A percentile compares a stretch with the other conserved stretches of the same genome.
Evolutionary conservation across 2,329 filamentous ascomycete genomes (phyloP).

Genomic region (Claviceps maximensis): DNA sequence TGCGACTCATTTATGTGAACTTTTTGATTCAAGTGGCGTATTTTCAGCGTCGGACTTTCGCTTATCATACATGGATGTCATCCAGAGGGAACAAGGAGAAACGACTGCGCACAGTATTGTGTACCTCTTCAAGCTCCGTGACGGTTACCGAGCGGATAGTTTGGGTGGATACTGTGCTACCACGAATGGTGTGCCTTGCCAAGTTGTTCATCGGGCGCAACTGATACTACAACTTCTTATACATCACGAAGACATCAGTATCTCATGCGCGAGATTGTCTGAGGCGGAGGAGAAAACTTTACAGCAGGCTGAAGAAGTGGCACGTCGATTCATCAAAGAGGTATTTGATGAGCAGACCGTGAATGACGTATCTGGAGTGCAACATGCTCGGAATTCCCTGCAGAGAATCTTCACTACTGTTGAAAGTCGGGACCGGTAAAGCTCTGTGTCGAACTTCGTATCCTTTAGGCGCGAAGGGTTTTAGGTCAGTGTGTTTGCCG

Average conservation of each 20-base stretch:
- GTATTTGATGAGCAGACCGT: conserved; percentile 7
- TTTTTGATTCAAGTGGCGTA: conserved; percentile 54
- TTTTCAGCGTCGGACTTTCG: conserved; percentile 32
- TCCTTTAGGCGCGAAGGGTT: neutral
- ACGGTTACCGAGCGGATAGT: conserved; percentile 62
- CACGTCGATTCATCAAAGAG: conserved; percentile 41
- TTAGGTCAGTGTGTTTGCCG: neutral
- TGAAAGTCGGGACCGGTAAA: neutral
- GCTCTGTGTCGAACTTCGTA: neutral
- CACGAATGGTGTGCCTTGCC: conserved; percentile 66
- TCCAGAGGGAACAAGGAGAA: conserved; percentile 36
- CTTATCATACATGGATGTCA: conserved; percentile 61
- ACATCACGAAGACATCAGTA: conserved; percentile 62
- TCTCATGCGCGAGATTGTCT: conserved; percentile 56
- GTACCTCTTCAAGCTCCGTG: conserved; percentile 58
- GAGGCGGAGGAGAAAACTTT: conserved; percentile 50
- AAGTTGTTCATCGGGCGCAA: conserved; percentile 63
- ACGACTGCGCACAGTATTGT: conserved; percentile 49
- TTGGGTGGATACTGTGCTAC: conserved; percentile 79
- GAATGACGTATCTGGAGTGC: conserved; percentile 2
- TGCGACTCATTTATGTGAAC: conserved; percentile 56
- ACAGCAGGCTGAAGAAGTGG: conserved; percentile 49
- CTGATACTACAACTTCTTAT: conserved; percentile 55
- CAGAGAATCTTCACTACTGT: neutral
- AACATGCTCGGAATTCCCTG: conserved; percentile 8